Conservation (phyloP, 306 rosid genomes). For the Prunus dulcis region DNA sequence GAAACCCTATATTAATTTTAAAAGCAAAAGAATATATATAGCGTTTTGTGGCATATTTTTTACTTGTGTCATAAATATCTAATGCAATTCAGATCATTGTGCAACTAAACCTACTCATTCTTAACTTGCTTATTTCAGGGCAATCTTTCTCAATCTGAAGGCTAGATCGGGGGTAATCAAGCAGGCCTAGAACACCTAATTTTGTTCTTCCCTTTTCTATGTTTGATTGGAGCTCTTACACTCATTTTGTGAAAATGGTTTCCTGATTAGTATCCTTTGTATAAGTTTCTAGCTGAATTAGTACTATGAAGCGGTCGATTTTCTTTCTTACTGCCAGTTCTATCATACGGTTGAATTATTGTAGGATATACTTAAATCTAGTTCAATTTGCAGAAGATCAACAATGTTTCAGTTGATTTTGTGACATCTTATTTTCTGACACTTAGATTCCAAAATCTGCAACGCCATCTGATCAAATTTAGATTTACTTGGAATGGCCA, state of each 20-base stretch:
- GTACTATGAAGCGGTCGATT: not conserved
- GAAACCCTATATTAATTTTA: too few relatives aligned
- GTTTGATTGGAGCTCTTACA: not conserved
- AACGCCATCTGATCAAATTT: not conserved
- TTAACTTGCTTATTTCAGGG: constrained; percentile 57
- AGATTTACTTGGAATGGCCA: too few relatives aligned
- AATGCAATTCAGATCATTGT: not conserved
- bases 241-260: not conserved
- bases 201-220: not conserved
- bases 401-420: not conserved
- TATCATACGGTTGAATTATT: not conserved
- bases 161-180: constrained; percentile 70
- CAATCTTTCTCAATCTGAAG: constrained; percentile 79
- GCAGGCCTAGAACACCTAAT: constrained; percentile 39
- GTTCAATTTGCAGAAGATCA: not conserved
- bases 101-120: constrained; percentile 3
- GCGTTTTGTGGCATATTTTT: not conserved
- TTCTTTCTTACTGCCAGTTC: not conserved
- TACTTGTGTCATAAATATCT: not conserved
- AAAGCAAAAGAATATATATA: too few relatives aligned
- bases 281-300: not conserved
- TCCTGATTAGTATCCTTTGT: not conserved
- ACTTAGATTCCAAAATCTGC: not conserved
- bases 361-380: not conserved
- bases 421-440: not conserved